phyloP scores from a whole-genome alignment of 768 basidiomycete genomes.

The Boletus rufocinnamomeus region DNA sequence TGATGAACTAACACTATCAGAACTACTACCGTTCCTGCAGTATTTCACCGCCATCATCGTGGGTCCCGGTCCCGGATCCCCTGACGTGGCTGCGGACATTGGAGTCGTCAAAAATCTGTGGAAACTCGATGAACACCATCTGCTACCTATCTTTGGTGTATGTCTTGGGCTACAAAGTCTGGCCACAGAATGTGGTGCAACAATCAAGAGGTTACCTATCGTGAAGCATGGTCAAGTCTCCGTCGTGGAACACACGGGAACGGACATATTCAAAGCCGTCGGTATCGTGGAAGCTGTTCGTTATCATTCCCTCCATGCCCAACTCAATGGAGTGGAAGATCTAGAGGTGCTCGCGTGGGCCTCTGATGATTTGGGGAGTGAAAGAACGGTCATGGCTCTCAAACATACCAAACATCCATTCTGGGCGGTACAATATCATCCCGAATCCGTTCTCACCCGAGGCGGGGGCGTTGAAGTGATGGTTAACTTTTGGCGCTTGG shows the following conservation, averaged over 20 bases:
- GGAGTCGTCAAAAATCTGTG: constrained; percentile 73
- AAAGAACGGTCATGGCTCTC: constrained; percentile 72
- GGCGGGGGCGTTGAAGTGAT: constrained; percentile 69
- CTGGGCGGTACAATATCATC: constrained; percentile 91
- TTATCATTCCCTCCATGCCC: constrained; percentile 77
- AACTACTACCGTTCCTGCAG: constrained; percentile 53
- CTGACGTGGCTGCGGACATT: constrained; percentile 58
- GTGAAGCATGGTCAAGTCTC: constrained; percentile 86
- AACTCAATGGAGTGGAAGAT: constrained; percentile 45
- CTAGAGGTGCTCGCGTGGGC: constrained; percentile 74
- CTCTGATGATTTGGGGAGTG: constrained; percentile 66
- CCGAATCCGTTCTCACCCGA: constrained; percentile 76
- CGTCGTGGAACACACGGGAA: constrained; percentile 54
- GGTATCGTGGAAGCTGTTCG: constrained; percentile 62
- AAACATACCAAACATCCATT: constrained; percentile 67
- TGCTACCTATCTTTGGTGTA: constrained; percentile 79
- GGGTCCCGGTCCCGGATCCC: constrained; percentile 83
- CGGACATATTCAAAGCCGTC: constrained; percentile 62
- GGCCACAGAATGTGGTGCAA: constrained; percentile 62
- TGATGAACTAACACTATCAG: constrained; percentile 52
- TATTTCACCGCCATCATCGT: constrained; percentile 71
- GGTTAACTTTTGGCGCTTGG: constrained; percentile 73
- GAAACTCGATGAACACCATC: constrained; percentile 51
- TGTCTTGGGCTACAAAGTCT: constrained; percentile 84
- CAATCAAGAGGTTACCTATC: constrained; percentile 54